Percentiles rank a stretch among this genome's conserved stretches.
Evolutionary conservation across 257 asterid species (phyloP).

Genomic region (Solanum chiquidenum): DNA sequence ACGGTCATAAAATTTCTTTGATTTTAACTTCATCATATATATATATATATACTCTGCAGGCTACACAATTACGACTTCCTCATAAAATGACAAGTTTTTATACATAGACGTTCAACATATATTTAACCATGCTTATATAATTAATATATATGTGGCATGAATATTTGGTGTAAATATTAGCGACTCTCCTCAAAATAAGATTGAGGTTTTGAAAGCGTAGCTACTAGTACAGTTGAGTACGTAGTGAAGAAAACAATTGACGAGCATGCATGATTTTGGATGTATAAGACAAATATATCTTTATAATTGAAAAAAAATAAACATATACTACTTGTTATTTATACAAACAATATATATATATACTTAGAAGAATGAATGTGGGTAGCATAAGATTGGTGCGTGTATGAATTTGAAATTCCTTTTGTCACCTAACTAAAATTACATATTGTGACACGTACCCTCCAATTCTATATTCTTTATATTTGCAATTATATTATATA

Average conservation of each 20-base stretch:
- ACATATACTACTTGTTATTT: not conserved
- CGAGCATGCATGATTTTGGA: not conserved
- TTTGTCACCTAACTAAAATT: not conserved
- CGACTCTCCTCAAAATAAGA: too few species aligned
- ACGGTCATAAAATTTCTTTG: not conserved
- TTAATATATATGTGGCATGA: too few species aligned
- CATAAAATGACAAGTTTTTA: not conserved
- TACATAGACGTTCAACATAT: not conserved
- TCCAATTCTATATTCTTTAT: not conserved
- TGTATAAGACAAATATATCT: not conserved
- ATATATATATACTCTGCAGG: not conserved
- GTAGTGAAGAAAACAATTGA: not conserved
- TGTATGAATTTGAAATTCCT: not conserved
- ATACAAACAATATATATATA: not conserved
- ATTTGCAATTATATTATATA: not conserved
- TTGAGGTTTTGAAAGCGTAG: not conserved
- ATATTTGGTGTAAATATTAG: not conserved
- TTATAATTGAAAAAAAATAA: not conserved
- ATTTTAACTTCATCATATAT: not conserved
- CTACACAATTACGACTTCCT: not conserved
- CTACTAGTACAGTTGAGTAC: not conserved
- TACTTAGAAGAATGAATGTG: not conserved
- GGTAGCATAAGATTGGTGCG: not conserved
- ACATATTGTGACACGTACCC: not conserved
- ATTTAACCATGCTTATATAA: not conserved